phyloP scores from a whole-genome alignment of 2,329 filamentous ascomycete species.

The Massarina eburnea region DNA sequence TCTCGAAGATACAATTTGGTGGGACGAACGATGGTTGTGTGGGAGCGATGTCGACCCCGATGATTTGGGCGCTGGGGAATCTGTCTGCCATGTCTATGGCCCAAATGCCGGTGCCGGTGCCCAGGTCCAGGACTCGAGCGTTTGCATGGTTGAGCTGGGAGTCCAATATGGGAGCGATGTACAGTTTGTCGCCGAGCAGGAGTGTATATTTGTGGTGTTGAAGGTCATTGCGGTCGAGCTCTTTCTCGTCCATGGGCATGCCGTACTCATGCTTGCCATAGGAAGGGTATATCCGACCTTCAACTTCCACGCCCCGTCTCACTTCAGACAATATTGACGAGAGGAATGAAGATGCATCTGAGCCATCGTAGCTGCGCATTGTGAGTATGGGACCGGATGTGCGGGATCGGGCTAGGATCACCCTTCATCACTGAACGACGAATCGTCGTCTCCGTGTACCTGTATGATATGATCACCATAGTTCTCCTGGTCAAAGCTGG shows the following conservation, averaged over 20 bases:
- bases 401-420: conserved; percentile 1
- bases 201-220: conserved; percentile 28
- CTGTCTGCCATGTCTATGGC: conserved; percentile 28
- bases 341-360: conserved; percentile 24
- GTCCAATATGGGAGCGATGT: conserved; percentile 17
- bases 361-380: conserved; percentile 18
- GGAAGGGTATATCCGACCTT: conserved; percentile 20
- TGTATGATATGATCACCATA: conserved; percentile 17
- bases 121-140: conserved; percentile 21
- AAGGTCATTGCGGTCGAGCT: conserved; percentile 24
- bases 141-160: conserved; percentile 6
- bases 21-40: conserved; percentile 43
- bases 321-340: conserved; percentile 25
- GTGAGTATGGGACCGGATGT: conserved; percentile 5
- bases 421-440: conserved; percentile 23
- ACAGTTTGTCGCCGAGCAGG: conserved; percentile 18
- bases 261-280: conserved; percentile 25
- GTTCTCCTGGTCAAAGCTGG: conserved; percentile 23
- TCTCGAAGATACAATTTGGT: conserved; percentile 42
- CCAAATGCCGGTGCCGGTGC: conserved; percentile 26
- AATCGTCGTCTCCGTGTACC: conserved; percentile 21
- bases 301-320: conserved; percentile 21
- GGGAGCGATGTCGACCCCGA: conserved; percentile 41
- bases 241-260: conserved; percentile 31
- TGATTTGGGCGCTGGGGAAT: conserved; percentile 14